These are phyloP conservation scores for Carex myosuroides DNA, from an alignment of 176 grass and related monocot genomes.

Conservation along the genomic window DNA sequence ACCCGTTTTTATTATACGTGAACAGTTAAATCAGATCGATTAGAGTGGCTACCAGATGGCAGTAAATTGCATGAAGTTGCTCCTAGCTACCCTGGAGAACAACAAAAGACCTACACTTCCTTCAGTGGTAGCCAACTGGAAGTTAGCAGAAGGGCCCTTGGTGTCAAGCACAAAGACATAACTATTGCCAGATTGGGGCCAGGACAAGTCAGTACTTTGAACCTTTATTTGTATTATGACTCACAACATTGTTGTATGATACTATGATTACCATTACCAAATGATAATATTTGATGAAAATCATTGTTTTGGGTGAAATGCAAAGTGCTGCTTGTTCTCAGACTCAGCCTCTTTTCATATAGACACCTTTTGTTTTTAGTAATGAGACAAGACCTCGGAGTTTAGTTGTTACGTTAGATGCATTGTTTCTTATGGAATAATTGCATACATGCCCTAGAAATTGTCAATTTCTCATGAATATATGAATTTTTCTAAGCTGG, in stretches of 20 bases:
- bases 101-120: conserved; percentile 62
- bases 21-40: conserved; percentile 73
- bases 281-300: neutral
- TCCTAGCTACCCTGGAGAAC: conserved; percentile 40
- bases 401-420: neutral
- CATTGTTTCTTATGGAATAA: neutral
- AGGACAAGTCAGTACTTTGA: conserved; percentile 49
- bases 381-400: neutral
- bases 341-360: neutral
- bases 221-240: neutral
- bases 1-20: conserved; percentile 10
- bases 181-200: conserved; percentile 83
- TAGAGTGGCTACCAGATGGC: conserved; percentile 89
- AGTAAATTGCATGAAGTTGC: conserved; percentile 54
- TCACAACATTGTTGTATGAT: neutral
- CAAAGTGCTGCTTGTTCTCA: neutral
- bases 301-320: neutral
- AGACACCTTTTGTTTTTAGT: neutral
- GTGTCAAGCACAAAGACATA: conserved; percentile 63
- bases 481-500: neutral
- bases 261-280: neutral
- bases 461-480: neutral
- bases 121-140: conserved; percentile 62
- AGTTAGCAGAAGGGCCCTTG: conserved; percentile 37
- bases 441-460: neutral